These are phyloP conservation scores for Saccharomyces uvarum DNA, from an alignment of 1,139 yeast genomes.

Conservation along the genomic window DNA sequence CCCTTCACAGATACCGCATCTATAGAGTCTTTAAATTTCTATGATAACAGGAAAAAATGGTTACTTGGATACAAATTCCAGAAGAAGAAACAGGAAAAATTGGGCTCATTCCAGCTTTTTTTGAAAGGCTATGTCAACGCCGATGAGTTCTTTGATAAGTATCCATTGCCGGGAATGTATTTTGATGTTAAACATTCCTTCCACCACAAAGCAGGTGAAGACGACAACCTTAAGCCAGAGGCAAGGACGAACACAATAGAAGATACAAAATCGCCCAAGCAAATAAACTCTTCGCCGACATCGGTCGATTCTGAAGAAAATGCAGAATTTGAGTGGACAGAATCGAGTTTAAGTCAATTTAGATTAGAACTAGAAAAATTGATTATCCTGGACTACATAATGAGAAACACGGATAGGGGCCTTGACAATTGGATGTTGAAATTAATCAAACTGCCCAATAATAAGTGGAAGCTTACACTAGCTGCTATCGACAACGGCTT, in stretches of 20 bases:
- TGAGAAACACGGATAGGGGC: slow-evolving; percentile 71
- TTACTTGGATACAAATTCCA: slow-evolving; percentile 11
- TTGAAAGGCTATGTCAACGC: slow-evolving; percentile 56
- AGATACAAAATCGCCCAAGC: neutral
- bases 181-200: slow-evolving; percentile 5
- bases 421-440: slow-evolving; percentile 74
- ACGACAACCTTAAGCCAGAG: neutral
- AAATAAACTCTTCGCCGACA: slow-evolving; percentile 5
- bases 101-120: slow-evolving; percentile 65
- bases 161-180: slow-evolving; percentile 47
- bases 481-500: slow-evolving; percentile 77
- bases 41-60: slow-evolving; percentile 16
- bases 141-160: slow-evolving; percentile 45
- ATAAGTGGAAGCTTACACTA: slow-evolving; percentile 46
- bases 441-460: slow-evolving; percentile 20
- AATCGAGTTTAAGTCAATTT: slow-evolving; percentile 43
- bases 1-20: slow-evolving; percentile 58
- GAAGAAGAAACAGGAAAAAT: slow-evolving; percentile 34
- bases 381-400: slow-evolving; percentile 62
- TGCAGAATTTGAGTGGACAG: slow-evolving; percentile 47
- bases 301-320: slow-evolving; percentile 8
- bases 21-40: slow-evolving; percentile 46
- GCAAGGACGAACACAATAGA: neutral
- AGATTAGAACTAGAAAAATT: slow-evolving; percentile 60
- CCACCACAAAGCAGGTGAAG: neutral